A percentile compares a stretch with the other conserved stretches of the same genome.
phyloP scores from a whole-genome alignment of 2,329 filamentous ascomycete genomes.

The Colletotrichum gigasporum region DNA sequence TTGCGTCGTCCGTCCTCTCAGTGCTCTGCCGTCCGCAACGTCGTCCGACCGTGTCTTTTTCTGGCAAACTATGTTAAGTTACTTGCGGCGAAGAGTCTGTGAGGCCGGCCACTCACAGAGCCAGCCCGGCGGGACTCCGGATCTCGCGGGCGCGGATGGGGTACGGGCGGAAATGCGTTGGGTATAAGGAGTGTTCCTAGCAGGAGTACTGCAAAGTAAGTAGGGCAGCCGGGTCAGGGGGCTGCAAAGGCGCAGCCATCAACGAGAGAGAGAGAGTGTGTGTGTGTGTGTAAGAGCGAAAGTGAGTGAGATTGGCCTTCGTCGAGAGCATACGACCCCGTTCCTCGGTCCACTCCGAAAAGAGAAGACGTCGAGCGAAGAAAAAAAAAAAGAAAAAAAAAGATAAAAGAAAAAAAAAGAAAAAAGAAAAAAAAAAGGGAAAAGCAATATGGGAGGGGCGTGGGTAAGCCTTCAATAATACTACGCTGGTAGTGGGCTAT shows the following conservation, averaged over 20 bases:
- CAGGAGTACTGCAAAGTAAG: background rate
- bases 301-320: background rate
- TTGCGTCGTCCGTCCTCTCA: conserved; percentile 21
- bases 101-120: background rate
- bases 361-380: background rate
- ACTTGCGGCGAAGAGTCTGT: too few relatives aligned
- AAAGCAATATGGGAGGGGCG: conserved; percentile 10
- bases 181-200: too few relatives aligned
- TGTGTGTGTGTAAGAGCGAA: background rate
- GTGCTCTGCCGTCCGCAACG: background rate
- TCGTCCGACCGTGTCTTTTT: background rate
- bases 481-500: conserved; percentile 10
- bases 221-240: conserved; percentile 25
- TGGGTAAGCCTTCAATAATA: conserved; percentile 20
- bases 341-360: conserved; percentile 17
- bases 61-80: too few relatives aligned
- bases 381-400: too few relatives aligned
- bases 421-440: background rate
- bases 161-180: too few relatives aligned
- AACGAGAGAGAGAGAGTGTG: background rate
- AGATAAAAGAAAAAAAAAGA: too few relatives aligned
- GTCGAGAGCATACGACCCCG: background rate
- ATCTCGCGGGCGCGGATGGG: conserved; percentile 15
- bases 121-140: conserved; percentile 5
- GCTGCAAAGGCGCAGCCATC: conserved; percentile 11